phyloP scores from a whole-genome alignment of 805 yeast species.

The Pichia deserticola region DNA sequence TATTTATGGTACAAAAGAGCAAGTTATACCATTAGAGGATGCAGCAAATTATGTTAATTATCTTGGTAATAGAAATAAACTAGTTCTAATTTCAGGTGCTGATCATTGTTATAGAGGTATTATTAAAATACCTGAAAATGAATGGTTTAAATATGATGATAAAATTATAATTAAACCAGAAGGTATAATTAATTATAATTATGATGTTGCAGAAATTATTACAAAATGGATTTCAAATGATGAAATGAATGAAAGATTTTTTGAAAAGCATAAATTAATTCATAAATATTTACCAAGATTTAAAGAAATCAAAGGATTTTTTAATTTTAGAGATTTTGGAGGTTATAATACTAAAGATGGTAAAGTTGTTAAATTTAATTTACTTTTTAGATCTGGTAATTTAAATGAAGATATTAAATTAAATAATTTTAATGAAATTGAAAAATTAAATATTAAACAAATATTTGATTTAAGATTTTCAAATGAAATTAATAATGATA shows the following conservation, averaged over 20 bases:
- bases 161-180: conserved; percentile 28
- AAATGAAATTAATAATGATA: conserved; percentile 33
- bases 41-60: conserved; percentile 49
- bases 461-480: conserved; percentile 64
- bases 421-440: conserved; percentile 37
- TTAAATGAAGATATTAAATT: conserved; percentile 41
- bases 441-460: conserved; percentile 39
- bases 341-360: conserved; percentile 50
- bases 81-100: conserved; percentile 56
- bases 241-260: conserved; percentile 49
- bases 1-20: conserved; percentile 65
- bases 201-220: conserved; percentile 42
- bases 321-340: conserved; percentile 74
- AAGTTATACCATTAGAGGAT: conserved; percentile 58
- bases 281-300: conserved; percentile 42
- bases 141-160: conserved; percentile 13
- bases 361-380: conserved; percentile 42
- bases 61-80: conserved; percentile 49
- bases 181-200: conserved; percentile 49
- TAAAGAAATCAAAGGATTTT: conserved; percentile 57
- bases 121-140: conserved; percentile 28
- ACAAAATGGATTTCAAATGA: conserved; percentile 35
- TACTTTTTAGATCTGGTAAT: conserved; percentile 58
- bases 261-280: conserved; percentile 28
- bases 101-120: conserved; percentile 76